Evolutionary conservation across 306 rosid genomes (phyloP), one percentile per base, ranked within the genome.

Genomic region (Carpinus fangiana): DNA sequence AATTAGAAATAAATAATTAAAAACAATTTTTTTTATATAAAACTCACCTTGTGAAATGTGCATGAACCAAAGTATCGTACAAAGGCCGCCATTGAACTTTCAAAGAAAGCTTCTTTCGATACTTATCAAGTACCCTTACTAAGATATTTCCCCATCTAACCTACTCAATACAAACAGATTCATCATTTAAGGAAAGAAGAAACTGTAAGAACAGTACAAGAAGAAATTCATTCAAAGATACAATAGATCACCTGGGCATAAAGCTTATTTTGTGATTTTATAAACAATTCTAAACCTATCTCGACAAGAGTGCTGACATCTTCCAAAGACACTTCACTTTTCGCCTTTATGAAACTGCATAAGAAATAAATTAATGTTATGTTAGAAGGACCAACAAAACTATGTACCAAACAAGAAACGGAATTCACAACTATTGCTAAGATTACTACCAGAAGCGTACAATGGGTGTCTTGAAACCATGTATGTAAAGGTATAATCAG

Each of bases 111-210:
- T 87, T 91, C 88, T 95, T 95, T 77, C 92, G 84, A 78, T 90
- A 91, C 87, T 88, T 93, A 82, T 93, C 91, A 76, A 95, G 93
- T 75, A 95, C 69, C 67, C 89, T 91, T 84, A 95, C 93, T 74
- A 95, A 78, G 38, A 91, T 54, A 87, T 95, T 95, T 79, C 99
- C 99, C 99, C 99, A 95, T 76, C 98, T 95, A 85, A 95, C 98
- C 99, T 95, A 91, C 83, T 83, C 83, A 84, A 70, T 76, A 87
- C 81, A 84, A 85, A 85, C 28, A 51, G 11, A 76, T 75, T 71
- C 78, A 74, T 48, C 79, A 79, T 75, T 82, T 75, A 85, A 78
- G 76, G 73, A 64, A 80, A 45, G 50, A 53, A n/a, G 66, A 61
- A 46, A 9, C 8, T 66, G 55, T 7, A 51, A 26, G 80, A 56